phyloP scores from a whole-genome alignment of 495 filamentous ascomycete genomes.

The Elasticomyces elasticus region DNA sequence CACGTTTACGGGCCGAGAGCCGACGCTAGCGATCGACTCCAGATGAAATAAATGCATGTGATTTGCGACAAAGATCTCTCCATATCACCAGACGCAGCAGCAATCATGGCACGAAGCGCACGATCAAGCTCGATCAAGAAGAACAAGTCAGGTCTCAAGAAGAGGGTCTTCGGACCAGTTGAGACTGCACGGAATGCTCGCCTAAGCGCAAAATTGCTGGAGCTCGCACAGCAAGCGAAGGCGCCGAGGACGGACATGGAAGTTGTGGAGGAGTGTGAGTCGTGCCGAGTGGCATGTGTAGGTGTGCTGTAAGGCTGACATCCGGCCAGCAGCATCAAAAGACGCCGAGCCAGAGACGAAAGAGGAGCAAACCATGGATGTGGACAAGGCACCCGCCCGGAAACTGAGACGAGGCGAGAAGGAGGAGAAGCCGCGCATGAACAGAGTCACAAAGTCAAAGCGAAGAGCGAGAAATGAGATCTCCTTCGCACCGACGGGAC shows the following conservation, averaged over 20 bases:
- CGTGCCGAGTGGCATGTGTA: neutral
- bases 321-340: neutral
- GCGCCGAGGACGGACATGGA: conserved; percentile 30
- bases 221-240: conserved; percentile 60
- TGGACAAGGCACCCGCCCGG: conserved; percentile 1
- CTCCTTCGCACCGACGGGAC: conserved; percentile 8
- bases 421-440: neutral
- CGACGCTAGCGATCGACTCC: neutral
- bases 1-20: neutral
- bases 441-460: conserved; percentile 4
- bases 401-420: conserved; percentile 1
- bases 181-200: conserved; percentile 66
- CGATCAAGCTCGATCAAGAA: conserved; percentile 64
- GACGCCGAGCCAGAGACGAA: neutral
- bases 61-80: neutral
- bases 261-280: neutral
- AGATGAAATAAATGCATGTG: neutral
- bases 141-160: conserved; percentile 66
- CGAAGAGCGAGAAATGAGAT: conserved; percentile 8
- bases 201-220: conserved; percentile 61
- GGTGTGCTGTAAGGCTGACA: neutral
- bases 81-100: neutral
- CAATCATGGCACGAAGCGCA: conserved; percentile 72
- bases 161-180: conserved; percentile 67
- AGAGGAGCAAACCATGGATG: neutral